phyloP scores from a whole-genome alignment of 257 asterid genomes.

The Gentiana straminea region DNA sequence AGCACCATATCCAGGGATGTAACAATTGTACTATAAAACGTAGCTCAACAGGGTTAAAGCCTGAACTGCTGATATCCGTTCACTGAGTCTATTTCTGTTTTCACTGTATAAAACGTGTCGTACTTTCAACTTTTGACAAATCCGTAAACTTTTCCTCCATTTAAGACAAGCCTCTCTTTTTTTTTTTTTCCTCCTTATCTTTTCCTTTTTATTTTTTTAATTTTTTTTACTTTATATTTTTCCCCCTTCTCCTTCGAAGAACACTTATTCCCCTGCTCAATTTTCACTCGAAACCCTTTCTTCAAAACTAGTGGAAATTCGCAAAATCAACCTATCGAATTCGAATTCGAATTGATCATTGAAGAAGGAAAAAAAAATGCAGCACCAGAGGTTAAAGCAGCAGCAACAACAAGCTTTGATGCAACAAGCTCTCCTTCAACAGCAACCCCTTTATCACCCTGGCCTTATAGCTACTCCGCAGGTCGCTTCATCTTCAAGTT shows the following conservation, averaged over 20 bases:
- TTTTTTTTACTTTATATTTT: constrained; percentile 1
- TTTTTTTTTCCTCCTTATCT: constrained; percentile 1
- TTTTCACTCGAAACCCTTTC: constrained; percentile 24
- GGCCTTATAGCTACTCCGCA: constrained; percentile 92
- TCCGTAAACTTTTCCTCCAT: constrained; percentile 4
- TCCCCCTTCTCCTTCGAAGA: constrained; percentile 13
- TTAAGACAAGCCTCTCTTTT: constrained; percentile 17
- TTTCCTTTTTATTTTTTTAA: constrained; percentile 3
- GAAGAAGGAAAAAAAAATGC: constrained; percentile 42
- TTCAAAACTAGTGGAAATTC: neutral
- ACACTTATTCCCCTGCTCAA: constrained; percentile 15
- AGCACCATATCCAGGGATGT: too few species aligned
- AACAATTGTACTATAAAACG: too few species aligned
- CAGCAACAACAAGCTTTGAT: constrained; percentile 87
- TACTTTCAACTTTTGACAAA: too few species aligned
- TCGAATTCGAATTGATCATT: constrained; percentile 19
- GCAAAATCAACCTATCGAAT: too few species aligned
- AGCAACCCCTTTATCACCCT: constrained; percentile 81
- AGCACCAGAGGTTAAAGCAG: constrained; percentile 74
- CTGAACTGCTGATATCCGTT: too few species aligned
- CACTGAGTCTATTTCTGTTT: too few species aligned
- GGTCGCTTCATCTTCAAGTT: constrained; percentile 25
- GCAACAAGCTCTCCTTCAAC: constrained; percentile 95
- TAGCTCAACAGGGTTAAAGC: too few species aligned
- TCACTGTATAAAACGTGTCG: too few species aligned